Conservation (phyloP, 495 filamentous ascomycete species). For the Hypoxylon fragiforme region DNA sequence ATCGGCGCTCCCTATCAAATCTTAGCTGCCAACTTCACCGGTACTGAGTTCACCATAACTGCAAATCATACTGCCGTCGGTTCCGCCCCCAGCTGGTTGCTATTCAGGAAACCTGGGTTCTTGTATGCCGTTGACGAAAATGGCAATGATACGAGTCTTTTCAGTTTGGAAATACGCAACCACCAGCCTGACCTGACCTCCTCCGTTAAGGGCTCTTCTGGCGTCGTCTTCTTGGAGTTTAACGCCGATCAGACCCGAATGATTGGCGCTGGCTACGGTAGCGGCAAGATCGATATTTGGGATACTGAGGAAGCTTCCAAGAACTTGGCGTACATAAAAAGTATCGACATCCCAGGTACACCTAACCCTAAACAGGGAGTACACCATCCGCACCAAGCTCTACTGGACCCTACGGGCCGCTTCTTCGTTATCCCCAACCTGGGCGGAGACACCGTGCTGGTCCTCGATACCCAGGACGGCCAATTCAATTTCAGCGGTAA, state of each 20-base stretch:
- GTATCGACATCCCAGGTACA: slow-evolving; percentile 18
- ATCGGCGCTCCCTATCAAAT: slow-evolving; percentile 38
- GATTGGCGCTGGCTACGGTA: slow-evolving; percentile 35
- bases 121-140: slow-evolving; percentile 42
- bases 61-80: slow-evolving; percentile 32
- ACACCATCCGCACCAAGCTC: slow-evolving; percentile 40
- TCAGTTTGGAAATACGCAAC: slow-evolving; percentile 19
- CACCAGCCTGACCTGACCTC: slow-evolving; percentile 14
- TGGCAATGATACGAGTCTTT: slow-evolving; percentile 27
- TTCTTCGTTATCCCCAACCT: slow-evolving; percentile 42
- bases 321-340: slow-evolving; percentile 29
- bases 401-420: slow-evolving; percentile 39
- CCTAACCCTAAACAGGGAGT: slow-evolving; percentile 27
- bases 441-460: slow-evolving; percentile 36
- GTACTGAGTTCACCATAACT: slow-evolving; percentile 32
- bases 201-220: slow-evolving; percentile 30
- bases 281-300: slow-evolving; percentile 38
- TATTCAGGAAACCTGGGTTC: slow-evolving; percentile 28
- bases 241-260: slow-evolving; percentile 37
- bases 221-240: slow-evolving; percentile 41
- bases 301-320: slow-evolving; percentile 29
- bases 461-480: slow-evolving; percentile 36
- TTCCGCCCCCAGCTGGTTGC: slow-evolving; percentile 39
- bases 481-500: slow-evolving; percentile 29
- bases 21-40: slow-evolving; percentile 34